Evolutionary conservation across 345 rosid species (phyloP), one percentile per base, ranked within the genome.

Genomic region (Populus pruinosa): DNA sequence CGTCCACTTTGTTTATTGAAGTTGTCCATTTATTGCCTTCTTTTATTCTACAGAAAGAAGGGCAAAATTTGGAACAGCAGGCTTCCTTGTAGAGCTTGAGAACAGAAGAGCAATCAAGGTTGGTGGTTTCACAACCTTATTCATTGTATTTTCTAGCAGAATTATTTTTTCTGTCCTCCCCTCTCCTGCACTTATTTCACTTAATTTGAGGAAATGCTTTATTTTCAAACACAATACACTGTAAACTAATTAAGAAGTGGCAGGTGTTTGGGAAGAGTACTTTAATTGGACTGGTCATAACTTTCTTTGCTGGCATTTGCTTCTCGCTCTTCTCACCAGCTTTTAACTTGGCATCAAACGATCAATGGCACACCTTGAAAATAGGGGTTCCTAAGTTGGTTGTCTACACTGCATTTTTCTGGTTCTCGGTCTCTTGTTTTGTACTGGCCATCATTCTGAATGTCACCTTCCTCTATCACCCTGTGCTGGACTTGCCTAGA

Each of bases 321-420:
- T 88, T 92, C 81, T 92, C 96, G 50, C 85, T 94, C n/a, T 91
- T 90, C 88, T 91, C 97, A 23, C 98, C 97, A 5, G 93, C 97
- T 64, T 88, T 94, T 76, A 94, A 91, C 88, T 84, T 92, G 82
- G 93, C 98, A 0, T 88, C 94, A 74, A 94, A 92, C 43, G 96
- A 94, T 85, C 95, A 94, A 72, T 92, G 93, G 92, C 81, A 89
- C 75, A 82, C 96, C 8, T 85, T 94, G 83, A 86, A 89, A 68
- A 43, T 87, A 77, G 94, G 96, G 29, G 94, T 91, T 56, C 91
- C 94, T 14, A 85, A 91, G 38, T 82, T 94, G 77, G 83, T 83
- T 36, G 93, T 94, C 36, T 87, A 91, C 86, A 89, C 96, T 8
- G 93, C 93, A 31, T 92, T 86, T 72, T 91, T 93, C 89, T 89